Conservation (phyloP, 805 yeast species). For the Blastobotrys muscicola region DNA sequence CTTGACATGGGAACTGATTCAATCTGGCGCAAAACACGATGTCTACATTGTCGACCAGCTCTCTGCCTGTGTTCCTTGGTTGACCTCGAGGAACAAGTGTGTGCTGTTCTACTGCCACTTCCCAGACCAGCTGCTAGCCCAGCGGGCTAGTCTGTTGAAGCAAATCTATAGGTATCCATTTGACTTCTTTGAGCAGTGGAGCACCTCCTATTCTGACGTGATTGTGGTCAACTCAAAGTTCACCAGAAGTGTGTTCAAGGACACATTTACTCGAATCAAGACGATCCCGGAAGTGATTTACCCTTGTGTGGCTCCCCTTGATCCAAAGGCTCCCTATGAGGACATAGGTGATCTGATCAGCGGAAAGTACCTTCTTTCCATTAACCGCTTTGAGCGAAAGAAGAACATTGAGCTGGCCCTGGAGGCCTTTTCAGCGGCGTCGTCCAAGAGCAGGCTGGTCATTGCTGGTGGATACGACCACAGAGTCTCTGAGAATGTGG, state of each 20-base stretch:
- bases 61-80: slow-evolving; percentile 70
- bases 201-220: slow-evolving; percentile 66
- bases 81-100: slow-evolving; percentile 34
- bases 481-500: slow-evolving; percentile 64
- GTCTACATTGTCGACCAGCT: slow-evolving; percentile 81
- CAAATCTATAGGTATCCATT: slow-evolving; percentile 69
- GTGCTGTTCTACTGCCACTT: slow-evolving; percentile 90
- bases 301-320: slow-evolving; percentile 54
- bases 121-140: slow-evolving; percentile 78
- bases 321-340: slow-evolving; percentile 6
- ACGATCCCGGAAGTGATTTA: slow-evolving; percentile 48
- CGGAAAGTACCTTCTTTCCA: slow-evolving; percentile 48
- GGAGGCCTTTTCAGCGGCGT: slow-evolving; percentile 38
- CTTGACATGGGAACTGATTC: slow-evolving; percentile 38
- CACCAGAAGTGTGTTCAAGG: slow-evolving; percentile 59
- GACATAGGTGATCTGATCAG: slow-evolving; percentile 6
- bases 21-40: slow-evolving; percentile 44
- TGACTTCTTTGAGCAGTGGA: slow-evolving; percentile 72
- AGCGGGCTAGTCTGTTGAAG: slow-evolving; percentile 45
- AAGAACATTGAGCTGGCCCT: slow-evolving; percentile 77
- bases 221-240: slow-evolving; percentile 84
- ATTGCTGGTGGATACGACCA: slow-evolving; percentile 89
- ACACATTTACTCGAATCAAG: slow-evolving; percentile 41
- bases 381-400: slow-evolving; percentile 83
- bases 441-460: slow-evolving; percentile 35